A percentile compares a stretch with the other conserved stretches of the same genome.
phyloP scores from a whole-genome alignment of 805 yeast species.

The Kodamaea laetipori region DNA sequence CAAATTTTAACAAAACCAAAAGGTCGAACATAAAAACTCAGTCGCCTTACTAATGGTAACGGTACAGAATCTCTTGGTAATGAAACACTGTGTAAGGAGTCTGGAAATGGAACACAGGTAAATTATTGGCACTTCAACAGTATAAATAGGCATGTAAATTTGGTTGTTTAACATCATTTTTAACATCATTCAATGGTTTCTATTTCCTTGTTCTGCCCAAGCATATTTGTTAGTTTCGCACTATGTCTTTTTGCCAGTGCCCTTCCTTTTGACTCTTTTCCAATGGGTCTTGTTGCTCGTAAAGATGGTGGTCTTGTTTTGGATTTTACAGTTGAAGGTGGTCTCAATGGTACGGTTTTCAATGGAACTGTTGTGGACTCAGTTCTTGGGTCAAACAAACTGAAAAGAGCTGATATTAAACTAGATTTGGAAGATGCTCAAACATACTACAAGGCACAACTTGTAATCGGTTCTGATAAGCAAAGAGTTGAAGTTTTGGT shows the following conservation, averaged over 20 bases:
- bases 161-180: too few species aligned
- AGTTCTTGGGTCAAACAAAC: too few species aligned
- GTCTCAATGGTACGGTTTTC: background rate
- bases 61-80: too few species aligned
- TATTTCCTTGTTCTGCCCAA: background rate
- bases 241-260: background rate
- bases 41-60: too few species aligned
- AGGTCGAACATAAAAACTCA: too few species aligned
- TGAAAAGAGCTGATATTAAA: background rate
- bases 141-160: too few species aligned
- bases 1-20: too few species aligned
- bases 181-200: conserved; percentile 1
- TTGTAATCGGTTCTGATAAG: conserved; percentile 12
- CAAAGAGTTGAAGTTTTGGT: conserved; percentile 28
- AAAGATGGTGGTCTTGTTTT: background rate
- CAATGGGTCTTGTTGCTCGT: background rate
- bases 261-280: background rate
- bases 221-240: background rate
- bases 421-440: background rate
- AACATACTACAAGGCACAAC: background rate
- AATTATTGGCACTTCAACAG: too few species aligned
- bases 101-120: too few species aligned
- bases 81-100: too few species aligned
- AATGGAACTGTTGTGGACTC: background rate
- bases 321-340: background rate